phyloP scores from a whole-genome alignment of 2,329 filamentous ascomycete genomes.

The Penicillium sp. region DNA sequence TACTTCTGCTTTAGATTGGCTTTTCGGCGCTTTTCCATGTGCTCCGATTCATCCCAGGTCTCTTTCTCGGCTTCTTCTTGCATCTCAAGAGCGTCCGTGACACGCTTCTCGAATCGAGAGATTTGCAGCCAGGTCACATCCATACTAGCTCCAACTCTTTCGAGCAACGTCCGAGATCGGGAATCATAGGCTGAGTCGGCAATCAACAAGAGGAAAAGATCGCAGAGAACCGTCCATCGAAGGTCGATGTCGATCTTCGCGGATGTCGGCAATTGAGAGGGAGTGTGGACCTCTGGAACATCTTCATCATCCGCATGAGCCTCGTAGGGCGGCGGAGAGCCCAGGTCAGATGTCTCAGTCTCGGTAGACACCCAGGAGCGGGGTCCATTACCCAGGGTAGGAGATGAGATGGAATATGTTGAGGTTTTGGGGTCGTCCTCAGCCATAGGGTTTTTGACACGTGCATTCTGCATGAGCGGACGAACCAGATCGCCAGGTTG shows the following conservation, averaged over 20 bases:
- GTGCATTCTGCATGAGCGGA: slow-evolving; percentile 86
- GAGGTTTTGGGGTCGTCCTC: slow-evolving; percentile 53
- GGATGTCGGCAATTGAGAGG: slow-evolving; percentile 79
- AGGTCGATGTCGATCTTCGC: slow-evolving; percentile 93
- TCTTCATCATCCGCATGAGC: slow-evolving; percentile 72
- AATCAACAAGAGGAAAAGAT: slow-evolving; percentile 93
- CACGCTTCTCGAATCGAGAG: slow-evolving; percentile 93
- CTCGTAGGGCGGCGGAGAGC: slow-evolving; percentile 61
- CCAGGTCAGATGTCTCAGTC: slow-evolving; percentile 54
- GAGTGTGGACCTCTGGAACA: slow-evolving; percentile 78
- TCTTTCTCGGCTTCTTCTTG: slow-evolving; percentile 93
- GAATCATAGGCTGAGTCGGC: slow-evolving; percentile 94
- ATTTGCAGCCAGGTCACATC: slow-evolving; percentile 90
- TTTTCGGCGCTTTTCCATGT: slow-evolving; percentile 86
- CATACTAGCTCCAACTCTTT: slow-evolving; percentile 79
- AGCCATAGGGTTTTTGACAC: slow-evolving; percentile 90
- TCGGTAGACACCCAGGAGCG: slow-evolving; percentile 43
- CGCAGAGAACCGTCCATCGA: slow-evolving; percentile 95
- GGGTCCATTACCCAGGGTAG: slow-evolving; percentile 32
- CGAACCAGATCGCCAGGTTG: slow-evolving; percentile 82
- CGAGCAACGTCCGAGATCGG: slow-evolving; percentile 81
- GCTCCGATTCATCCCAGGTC: slow-evolving; percentile 96
- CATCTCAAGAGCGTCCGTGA: slow-evolving; percentile 97
- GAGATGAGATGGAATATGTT: slow-evolving; percentile 43
- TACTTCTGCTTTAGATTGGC: slow-evolving; percentile 80